phyloP scores from a whole-genome alignment of 2,329 filamentous ascomycete species.

The Chaetothyriales sp. region DNA sequence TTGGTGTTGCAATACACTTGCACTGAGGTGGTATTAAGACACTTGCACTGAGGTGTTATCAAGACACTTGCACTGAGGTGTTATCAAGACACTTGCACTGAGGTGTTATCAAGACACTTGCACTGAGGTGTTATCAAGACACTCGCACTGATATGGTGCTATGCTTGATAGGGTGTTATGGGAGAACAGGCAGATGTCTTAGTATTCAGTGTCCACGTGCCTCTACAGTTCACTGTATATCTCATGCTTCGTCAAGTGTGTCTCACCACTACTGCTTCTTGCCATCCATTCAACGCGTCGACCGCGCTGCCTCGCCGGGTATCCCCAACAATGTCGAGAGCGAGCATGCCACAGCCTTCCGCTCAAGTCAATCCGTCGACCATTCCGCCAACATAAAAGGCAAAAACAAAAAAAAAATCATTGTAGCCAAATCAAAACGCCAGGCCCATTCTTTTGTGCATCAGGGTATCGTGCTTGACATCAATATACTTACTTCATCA shows the following conservation, averaged over 20 bases:
- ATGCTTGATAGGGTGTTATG: too few relatives aligned
- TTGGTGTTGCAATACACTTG: too few relatives aligned
- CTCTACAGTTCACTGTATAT: background rate
- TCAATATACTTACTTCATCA: constrained; percentile 16
- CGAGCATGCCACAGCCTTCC: background rate
- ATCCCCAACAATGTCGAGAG: background rate
- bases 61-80: too few relatives aligned
- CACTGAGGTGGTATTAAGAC: too few relatives aligned
- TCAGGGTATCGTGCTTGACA: constrained; percentile 19
- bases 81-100: too few relatives aligned
- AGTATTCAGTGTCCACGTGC: background rate
- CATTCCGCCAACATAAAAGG: background rate
- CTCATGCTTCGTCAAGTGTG: background rate
- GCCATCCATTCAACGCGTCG: background rate
- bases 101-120: too few relatives aligned
- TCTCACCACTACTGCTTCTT: background rate
- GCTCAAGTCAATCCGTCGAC: background rate
- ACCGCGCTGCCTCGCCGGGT: background rate
- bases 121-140: too few relatives aligned
- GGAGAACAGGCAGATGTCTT: too few relatives aligned
- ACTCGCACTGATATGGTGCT: background rate
- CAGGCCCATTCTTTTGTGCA: constrained; percentile 12
- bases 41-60: too few relatives aligned
- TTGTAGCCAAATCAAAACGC: constrained; percentile 6
- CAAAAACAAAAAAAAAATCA: constrained; percentile 2